phyloP scores from a whole-genome alignment of 345 rosid species.

The Aquilaria yunnanensis region DNA sequence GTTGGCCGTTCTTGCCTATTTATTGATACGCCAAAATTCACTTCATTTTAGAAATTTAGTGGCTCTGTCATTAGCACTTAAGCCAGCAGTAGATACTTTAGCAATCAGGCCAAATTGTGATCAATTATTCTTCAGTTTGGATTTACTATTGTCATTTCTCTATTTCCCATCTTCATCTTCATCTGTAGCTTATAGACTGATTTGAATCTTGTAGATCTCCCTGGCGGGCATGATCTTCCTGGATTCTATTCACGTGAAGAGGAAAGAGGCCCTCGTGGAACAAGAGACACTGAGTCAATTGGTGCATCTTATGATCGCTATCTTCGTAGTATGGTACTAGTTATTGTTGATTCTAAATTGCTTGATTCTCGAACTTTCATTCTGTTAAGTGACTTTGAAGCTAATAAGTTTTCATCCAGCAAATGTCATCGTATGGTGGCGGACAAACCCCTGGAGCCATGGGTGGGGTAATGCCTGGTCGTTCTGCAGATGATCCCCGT shows the following conservation, averaged over 20 bases:
- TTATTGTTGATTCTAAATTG: background rate
- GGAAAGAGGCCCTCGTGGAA: conserved; percentile 37
- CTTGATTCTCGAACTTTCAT: background rate
- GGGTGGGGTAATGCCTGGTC: conserved; percentile 28
- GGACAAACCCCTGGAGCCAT: conserved; percentile 41
- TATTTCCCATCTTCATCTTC: background rate
- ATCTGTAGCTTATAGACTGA: conserved; percentile 13
- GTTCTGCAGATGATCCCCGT: conserved; percentile 36
- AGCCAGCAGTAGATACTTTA: too few species aligned
- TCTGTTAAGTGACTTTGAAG: conserved; percentile 3
- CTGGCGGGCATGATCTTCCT: conserved; percentile 36
- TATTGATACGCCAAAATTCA: too few species aligned
- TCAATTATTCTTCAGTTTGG: background rate
- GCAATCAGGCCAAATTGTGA: too few species aligned
- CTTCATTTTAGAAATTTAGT: too few species aligned
- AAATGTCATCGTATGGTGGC: conserved; percentile 38
- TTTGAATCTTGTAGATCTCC: conserved; percentile 27
- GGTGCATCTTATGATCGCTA: conserved; percentile 62
- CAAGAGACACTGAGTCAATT: conserved; percentile 47
- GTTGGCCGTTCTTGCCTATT: too few species aligned
- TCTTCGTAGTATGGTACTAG: conserved; percentile 38
- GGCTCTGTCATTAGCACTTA: too few species aligned
- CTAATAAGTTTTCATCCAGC: conserved; percentile 26
- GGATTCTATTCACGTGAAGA: conserved; percentile 43
- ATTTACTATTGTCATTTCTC: background rate